Evolutionary conservation across 148 eudicot species (phyloP), one percentile per base, ranked within the genome.

Genomic region (Amaranthus cruentus): DNA sequence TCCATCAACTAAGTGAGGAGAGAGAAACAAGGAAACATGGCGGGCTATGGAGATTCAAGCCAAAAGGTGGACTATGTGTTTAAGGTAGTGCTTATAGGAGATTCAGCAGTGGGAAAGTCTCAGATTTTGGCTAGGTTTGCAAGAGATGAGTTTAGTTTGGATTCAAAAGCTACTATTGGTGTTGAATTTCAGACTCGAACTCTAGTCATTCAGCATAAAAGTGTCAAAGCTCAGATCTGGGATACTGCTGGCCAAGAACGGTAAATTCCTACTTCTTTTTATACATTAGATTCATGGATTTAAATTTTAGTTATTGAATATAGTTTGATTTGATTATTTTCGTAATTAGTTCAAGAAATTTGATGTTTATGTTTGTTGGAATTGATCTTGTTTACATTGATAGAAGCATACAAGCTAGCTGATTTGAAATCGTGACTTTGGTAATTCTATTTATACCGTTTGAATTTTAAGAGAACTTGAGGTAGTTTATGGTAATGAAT

Each of bases 191-290:
- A 90, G 81, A 90, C 96, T 42, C 83, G 96, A 7, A 90, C 96
- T 43, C 83, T 90, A 18, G 76, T 86, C 14, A 84, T 88, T 62
- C 62, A 88, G 54, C 90, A 85, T 51, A 90, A 90, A 84, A 83
- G 86, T 53, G 83, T 90, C 74, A 90, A 90, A 62, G 95, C 95
- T 66, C 95, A 90, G 95, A 90, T 90, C 95, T 90, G 96, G 96
- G 96, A 88, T 66, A 88, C 91, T 38, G 96, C 96, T n/a, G 96
- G 96, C 73, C 96, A 90, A 81, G 96, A 90, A 77, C 80, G 96
- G 91, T 90, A 55, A 38, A 2, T 38, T 48, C 3, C 38, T 46
- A 6, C 57, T 15, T 18, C 43, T 38, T 47, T 46, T 14, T 14
- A 6, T 44, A 46, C 0, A 48, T 69, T 50, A 0, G 21, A 18